These are phyloP conservation scores for Thelephora terrestris DNA, from an alignment of 1,284 basidiomycete genomes.

Conservation along the genomic window DNA sequence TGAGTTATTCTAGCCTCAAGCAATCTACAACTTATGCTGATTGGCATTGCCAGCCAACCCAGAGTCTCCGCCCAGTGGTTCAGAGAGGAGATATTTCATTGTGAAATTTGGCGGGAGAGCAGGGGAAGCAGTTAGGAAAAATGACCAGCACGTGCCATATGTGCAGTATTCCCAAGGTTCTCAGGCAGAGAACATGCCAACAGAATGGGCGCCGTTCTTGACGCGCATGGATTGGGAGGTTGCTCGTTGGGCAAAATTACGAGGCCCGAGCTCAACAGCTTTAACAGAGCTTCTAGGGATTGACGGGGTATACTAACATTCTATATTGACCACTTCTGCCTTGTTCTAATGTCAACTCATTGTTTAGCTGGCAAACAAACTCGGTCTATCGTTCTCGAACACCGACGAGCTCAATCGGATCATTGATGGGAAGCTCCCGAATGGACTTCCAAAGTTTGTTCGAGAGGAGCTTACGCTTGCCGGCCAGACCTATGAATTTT, in stretches of 20 bases:
- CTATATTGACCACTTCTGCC: background rate
- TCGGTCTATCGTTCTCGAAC: constrained; percentile 22
- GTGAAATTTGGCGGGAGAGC: no score
- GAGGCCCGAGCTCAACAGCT: constrained; percentile 11
- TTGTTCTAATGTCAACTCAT: constrained; percentile 2
- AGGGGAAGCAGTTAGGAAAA: no score
- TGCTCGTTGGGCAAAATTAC: constrained; percentile 13
- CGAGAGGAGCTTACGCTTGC: constrained; percentile 13
- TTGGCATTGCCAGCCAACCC: no score
- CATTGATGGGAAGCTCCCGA: constrained; percentile 20
- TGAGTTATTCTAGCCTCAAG: no score
- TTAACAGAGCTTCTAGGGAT: constrained; percentile 13
- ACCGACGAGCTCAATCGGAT: constrained; percentile 20
- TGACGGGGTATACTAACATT: constrained; percentile 9
- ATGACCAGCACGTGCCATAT: no score
- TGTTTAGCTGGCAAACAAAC: constrained; percentile 11
- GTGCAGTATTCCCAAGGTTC: no score
- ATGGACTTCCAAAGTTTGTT: constrained; percentile 15
- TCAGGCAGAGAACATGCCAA: no score
- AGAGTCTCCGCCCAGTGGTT: no score
- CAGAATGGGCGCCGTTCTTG: constrained; percentile 9
- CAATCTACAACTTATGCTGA: no score
- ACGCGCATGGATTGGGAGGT: constrained; percentile 12
- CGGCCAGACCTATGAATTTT: constrained; percentile 18
- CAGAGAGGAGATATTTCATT: no score